These are phyloP conservation scores for Taphrina betulina DNA, from an alignment of 1,139 yeast genomes.

Conservation along the genomic window DNA sequence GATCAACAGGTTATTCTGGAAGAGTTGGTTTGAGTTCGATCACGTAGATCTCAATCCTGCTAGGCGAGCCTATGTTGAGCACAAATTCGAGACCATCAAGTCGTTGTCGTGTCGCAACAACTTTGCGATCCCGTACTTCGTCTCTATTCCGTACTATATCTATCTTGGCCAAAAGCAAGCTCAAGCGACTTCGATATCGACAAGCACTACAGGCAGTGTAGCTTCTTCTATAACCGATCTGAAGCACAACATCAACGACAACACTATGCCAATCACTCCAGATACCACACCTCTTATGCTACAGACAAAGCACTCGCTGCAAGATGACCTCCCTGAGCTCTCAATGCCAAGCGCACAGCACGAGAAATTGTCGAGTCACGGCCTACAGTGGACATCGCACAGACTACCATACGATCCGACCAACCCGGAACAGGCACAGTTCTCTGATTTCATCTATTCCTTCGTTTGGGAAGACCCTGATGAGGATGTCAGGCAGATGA, in stretches of 20 bases:
- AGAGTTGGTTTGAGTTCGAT: conserved; percentile 84
- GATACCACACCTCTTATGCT: conserved; percentile 19
- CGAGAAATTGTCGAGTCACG: background rate
- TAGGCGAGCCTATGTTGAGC: conserved; percentile 78
- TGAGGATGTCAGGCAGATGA: conserved; percentile 68
- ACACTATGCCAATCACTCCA: conserved; percentile 28
- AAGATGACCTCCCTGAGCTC: conserved; percentile 12
- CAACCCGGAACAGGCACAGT: conserved; percentile 66
- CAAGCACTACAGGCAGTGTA: background rate
- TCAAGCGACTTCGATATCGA: background rate
- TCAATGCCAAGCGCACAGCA: conserved; percentile 2
- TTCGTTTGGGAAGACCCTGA: conserved; percentile 91
- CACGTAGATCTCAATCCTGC: conserved; percentile 75
- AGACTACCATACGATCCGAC: conserved; percentile 75
- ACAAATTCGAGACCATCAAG: conserved; percentile 75
- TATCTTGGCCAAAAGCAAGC: conserved; percentile 57
- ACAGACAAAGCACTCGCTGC: conserved; percentile 7
- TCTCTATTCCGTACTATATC: conserved; percentile 74
- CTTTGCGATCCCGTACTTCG: conserved; percentile 47
- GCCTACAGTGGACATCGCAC: conserved; percentile 40
- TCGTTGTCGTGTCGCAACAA: conserved; percentile 66
- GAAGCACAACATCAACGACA: background rate
- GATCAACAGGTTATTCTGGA: conserved; percentile 65
- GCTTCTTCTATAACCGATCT: background rate
- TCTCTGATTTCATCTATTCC: conserved; percentile 77